Conservation (phyloP, 2,329 filamentous ascomycete species). For the Hypoxylon rubiginosum region DNA sequence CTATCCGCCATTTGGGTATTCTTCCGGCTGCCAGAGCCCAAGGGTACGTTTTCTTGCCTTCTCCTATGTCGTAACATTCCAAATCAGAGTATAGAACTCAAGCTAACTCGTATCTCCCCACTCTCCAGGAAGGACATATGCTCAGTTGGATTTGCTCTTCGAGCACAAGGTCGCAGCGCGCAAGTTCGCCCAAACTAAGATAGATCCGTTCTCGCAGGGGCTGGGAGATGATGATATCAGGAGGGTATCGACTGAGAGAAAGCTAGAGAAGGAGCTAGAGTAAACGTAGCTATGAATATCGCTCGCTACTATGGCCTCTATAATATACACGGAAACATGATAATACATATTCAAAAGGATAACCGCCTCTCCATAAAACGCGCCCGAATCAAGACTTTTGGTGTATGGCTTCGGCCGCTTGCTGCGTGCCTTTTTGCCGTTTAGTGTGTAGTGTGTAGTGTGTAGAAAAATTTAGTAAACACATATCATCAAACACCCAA, state of each 20-base stretch:
- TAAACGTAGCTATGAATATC: not conserved
- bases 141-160: constrained; percentile 60
- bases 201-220: constrained; percentile 54
- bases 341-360: constrained; percentile 1
- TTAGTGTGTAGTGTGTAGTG: not conserved
- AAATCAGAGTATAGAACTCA: not conserved
- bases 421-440: not conserved
- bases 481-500: constrained; percentile 23
- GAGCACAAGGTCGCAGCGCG: constrained; percentile 56
- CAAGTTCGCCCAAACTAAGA: constrained; percentile 56
- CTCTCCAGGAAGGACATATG: constrained; percentile 55
- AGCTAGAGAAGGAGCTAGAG: constrained; percentile 16
- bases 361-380: not conserved
- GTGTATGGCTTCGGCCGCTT: not conserved
- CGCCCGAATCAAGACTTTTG: not conserved
- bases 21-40: constrained; percentile 67
- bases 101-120: constrained; percentile 4
- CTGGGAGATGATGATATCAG: constrained; percentile 13
- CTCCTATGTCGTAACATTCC: not conserved
- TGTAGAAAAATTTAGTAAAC: not conserved
- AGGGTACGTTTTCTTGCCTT: constrained; percentile 49
- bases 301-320: not conserved
- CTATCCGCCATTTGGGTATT: constrained; percentile 64
- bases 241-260: constrained; percentile 27
- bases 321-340: not conserved